Evolutionary conservation across 352 stramenopile species (phyloP).

Genomic region (Phytopythium boreale): DNA sequence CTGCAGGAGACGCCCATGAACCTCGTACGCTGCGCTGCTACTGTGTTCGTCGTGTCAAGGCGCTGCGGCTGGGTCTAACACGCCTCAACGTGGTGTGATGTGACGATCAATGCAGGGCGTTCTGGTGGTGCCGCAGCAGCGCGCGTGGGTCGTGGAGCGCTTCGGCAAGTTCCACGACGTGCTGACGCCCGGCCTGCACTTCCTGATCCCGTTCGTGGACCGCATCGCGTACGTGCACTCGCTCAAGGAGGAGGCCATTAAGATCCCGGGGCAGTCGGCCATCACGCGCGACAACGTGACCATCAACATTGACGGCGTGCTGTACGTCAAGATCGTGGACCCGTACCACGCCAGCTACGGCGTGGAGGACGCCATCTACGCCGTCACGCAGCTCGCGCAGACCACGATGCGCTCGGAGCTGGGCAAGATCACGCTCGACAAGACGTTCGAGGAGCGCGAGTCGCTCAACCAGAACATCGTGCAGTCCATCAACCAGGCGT

Average conservation of each 20-base stretch:
- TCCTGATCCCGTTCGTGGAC: conserved; percentile 89
- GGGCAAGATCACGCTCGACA: conserved; percentile 92
- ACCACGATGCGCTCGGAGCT: conserved; percentile 91
- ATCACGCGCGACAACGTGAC: conserved; percentile 93
- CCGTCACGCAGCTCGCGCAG: conserved; percentile 89
- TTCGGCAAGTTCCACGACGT: conserved; percentile 91
- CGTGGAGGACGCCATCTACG: conserved; percentile 87
- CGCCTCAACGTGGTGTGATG: not conserved
- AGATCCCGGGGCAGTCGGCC: conserved; percentile 86
- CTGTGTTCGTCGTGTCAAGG: not conserved
- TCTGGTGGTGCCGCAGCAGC: conserved; percentile 86
- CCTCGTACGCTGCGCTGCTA: conserved; percentile 27
- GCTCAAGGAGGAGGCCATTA: conserved; percentile 90
- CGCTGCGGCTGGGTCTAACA: not conserved
- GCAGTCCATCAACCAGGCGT: conserved; percentile 89
- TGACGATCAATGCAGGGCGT: conserved; percentile 45
- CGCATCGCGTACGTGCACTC: conserved; percentile 90
- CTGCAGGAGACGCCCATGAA: conserved; percentile 52
- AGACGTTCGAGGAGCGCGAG: conserved; percentile 92
- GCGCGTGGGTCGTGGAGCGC: conserved; percentile 89
- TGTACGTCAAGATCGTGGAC: conserved; percentile 91
- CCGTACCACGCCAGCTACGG: conserved; percentile 89
- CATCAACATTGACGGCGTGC: conserved; percentile 90
- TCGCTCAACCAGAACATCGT: conserved; percentile 91
- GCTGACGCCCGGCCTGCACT: conserved; percentile 84